These are phyloP conservation scores for Lactarius akahatsu DNA, from an alignment of 768 basidiomycete genomes.

Conservation along the genomic window DNA sequence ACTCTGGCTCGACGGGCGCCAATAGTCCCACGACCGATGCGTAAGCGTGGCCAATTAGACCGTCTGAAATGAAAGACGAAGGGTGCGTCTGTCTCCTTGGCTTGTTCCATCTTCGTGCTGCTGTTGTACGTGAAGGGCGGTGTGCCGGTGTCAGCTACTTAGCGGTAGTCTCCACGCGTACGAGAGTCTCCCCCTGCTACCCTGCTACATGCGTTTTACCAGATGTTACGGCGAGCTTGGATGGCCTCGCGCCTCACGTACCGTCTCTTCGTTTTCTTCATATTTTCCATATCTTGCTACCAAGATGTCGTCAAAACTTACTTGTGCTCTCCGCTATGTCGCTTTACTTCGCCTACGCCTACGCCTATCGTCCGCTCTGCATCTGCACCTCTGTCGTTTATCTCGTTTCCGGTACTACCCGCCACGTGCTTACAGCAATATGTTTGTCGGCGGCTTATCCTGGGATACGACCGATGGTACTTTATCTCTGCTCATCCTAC, in stretches of 20 bases:
- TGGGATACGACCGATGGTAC: conserved; percentile 99
- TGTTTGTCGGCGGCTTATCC: conserved; percentile 99
- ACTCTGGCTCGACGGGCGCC: conserved; percentile 1
- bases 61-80: conserved; percentile 96
- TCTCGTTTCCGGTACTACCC: conserved; percentile 23
- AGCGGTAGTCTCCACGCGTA: conserved; percentile 22
- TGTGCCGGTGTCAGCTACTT: conserved; percentile 21
- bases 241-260: conserved; percentile 14
- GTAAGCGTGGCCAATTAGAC: conserved; percentile 57
- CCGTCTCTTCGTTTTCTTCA: background rate
- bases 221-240: conserved; percentile 27
- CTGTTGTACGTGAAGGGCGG: conserved; percentile 4
- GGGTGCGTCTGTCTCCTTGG: conserved; percentile 65
- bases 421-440: conserved; percentile 68
- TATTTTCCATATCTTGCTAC: conserved; percentile 26
- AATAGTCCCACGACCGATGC: too few relatives aligned
- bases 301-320: conserved; percentile 25
- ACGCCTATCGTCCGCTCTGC: conserved; percentile 25
- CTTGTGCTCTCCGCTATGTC: conserved; percentile 23
- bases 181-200: background rate
- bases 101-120: background rate
- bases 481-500: conserved; percentile 38
- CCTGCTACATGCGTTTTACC: conserved; percentile 19
- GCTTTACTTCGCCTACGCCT: conserved; percentile 23
- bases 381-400: conserved; percentile 27